Evolutionary conservation across 305 asterid species (phyloP), one percentile per base, ranked within the genome.

Genomic region (Striga hermonthica): DNA sequence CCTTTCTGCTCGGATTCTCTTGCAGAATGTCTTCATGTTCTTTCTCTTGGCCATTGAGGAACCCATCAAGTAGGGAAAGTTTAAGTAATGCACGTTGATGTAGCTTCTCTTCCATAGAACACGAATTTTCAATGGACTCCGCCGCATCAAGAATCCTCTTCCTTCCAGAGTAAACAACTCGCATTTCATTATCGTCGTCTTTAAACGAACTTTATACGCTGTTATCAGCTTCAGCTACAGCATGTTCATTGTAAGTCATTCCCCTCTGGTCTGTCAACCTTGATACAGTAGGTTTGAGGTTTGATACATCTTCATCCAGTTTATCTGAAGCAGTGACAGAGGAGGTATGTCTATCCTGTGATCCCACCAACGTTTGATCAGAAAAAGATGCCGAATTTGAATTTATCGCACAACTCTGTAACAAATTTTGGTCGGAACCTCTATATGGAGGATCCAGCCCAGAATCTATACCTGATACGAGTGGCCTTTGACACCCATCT

Each of bases 371-470:
- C 69, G 81, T 82, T 81, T 85, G 80, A 86, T 92, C 95, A 88
- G 93, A 84, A 87, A 89, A 87, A 81, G 93, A 91, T 84, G 88
- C 85, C 70, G 84, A 84, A 87, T 88, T 81, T 79, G 95, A 86
- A 92, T 85, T 78, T 82, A 87, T 74, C 83, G 90, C 95, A 87
- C 86, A 84, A 89, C 83, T 79, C 86, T 77, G 80, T 78, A 87
- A 85, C 82, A 79, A 72, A 77, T 86, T 87, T 82, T 69, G 81
- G 80, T 76, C 80, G 85, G 87, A 78, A 80, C 87, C 94, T 82
- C 85, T 78, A 81, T 72, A 82, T 59, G 82, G 84, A 86, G 86
- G 94, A 79, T 81, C 93, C 93, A 82, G 75, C 78, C 82, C 75
- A 82, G 92, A 87, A 76, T 82, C 80, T 77, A 76, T 92, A 92